Conservation (phyloP, 2,329 filamentous ascomycete species). For the Mycosphaerelloides madeirae region DNA sequence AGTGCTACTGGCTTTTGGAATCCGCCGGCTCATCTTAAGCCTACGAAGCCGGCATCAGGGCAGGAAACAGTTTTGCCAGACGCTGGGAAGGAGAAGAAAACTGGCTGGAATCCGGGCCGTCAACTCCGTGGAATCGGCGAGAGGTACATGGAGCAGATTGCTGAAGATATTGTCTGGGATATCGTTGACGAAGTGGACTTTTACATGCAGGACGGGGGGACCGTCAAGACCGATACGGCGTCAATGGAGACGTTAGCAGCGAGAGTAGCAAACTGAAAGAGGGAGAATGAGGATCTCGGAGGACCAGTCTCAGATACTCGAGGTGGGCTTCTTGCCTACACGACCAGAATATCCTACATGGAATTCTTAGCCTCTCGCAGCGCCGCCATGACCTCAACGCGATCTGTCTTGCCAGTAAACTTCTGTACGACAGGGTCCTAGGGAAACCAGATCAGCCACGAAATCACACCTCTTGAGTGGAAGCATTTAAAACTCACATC, state of each 20-base stretch:
- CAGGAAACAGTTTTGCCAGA: conserved; percentile 35
- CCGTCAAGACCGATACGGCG: conserved; percentile 21
- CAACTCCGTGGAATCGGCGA: conserved; percentile 62
- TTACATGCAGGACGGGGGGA: conserved; percentile 63
- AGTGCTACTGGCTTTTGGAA: conserved; percentile 80
- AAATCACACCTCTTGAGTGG: background rate
- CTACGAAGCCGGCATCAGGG: conserved; percentile 14
- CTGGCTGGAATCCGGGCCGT: conserved; percentile 32
- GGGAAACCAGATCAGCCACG: background rate
- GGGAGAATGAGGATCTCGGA: conserved; percentile 10
- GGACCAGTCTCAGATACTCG: too few species aligned
- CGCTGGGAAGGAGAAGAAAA: conserved; percentile 16
- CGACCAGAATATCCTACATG: conserved; percentile 21
- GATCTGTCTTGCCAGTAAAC: conserved; percentile 72
- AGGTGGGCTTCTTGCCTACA: too few species aligned
- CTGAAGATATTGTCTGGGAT: conserved; percentile 87
- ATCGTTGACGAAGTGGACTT: conserved; percentile 92
- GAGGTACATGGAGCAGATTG: conserved; percentile 87
- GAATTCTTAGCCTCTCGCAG: conserved; percentile 85
- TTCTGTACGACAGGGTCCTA: conserved; percentile 81
- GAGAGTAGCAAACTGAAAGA: conserved; percentile 21
- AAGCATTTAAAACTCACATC: conserved; percentile 50
- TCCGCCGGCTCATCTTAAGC: conserved; percentile 58
- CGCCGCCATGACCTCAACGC: conserved; percentile 77
- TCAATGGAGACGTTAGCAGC: conserved; percentile 11